Base-by-base conservation (phyloP, 2,329 filamentous ascomycete species). In the Diplodia seriata region DNA sequence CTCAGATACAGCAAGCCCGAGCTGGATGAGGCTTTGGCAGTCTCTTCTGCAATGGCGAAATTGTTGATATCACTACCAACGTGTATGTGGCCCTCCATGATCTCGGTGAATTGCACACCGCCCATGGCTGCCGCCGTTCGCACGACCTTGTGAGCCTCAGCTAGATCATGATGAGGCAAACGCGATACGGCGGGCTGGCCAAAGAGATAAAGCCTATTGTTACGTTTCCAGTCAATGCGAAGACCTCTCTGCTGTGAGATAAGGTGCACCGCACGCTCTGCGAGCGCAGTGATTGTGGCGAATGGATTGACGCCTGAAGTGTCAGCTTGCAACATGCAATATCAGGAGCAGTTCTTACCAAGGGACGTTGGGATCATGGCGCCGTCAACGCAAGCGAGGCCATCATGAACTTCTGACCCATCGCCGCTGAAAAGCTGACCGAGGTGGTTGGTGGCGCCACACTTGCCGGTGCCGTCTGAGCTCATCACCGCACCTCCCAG, bases 231-330 rank as follows among this genome's bases (percentile, higher is more conserved):
- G 68, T 83, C 81, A 63, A 89, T 84, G 6, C 68, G 69, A 12
- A 88, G 78, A 0, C 73, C 72, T 7, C 80, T 73, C 9, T 78
- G 77, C 63, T 77, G 70, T 2, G 83, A 81, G 62, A 85, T 85
- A 6, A 81, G 74, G 63, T 86, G 84, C 7, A 90, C 83, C 0
- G 86, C 85, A 11, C 89, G 81, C 76, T 91, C 89, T 0, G 89
- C 88, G 23, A 92, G 82, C 2, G 89, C 89, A 0, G 88, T 85
- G 70, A 91, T 91, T 1, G 89, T 91, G 1, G 89, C 89, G 64
- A 90, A 84, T 0, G 89, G 89, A 72, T 91, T 91, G 3, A 88
- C 87, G 0, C 73, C 70, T 74, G n/a, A 7, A 26, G 11, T 9
- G 20, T 67, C 40, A 71, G 63, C 31, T 29, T n/a, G 18, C 2